Conservation (phyloP, 345 rosid genomes). For the Syzygium aromaticum region DNA sequence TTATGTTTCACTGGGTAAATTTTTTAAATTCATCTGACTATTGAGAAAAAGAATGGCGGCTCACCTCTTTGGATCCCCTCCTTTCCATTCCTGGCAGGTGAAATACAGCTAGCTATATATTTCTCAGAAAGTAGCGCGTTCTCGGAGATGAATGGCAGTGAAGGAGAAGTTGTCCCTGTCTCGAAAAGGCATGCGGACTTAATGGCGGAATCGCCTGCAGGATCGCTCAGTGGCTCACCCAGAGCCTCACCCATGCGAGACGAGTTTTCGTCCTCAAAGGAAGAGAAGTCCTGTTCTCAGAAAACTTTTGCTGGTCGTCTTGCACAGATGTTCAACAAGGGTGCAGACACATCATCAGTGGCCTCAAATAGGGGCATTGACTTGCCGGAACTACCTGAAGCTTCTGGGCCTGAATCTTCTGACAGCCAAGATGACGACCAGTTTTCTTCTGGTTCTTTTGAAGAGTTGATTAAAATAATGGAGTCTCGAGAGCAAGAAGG, state of each 20-base stretch:
- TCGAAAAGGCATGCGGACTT: constrained; percentile 26
- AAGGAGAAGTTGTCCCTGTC: constrained; percentile 18
- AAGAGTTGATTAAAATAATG: constrained; percentile 49
- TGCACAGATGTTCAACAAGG: constrained; percentile 79
- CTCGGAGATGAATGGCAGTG: constrained; percentile 18
- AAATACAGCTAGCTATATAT: constrained; percentile 58
- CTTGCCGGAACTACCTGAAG: constrained; percentile 37
- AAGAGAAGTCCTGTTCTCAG: constrained; percentile 39
- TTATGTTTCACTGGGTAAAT: background rate
- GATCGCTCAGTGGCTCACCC: constrained; percentile 26
- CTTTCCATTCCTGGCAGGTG: constrained; percentile 43
- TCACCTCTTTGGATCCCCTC: background rate
- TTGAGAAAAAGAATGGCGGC: background rate
- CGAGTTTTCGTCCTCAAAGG: constrained; percentile 39
- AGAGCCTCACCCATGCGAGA: constrained; percentile 38
- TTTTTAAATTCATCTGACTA: background rate
- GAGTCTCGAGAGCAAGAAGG: constrained; percentile 55
- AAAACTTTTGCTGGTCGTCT: constrained; percentile 55
- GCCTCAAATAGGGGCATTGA: constrained; percentile 29
- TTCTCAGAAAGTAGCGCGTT: constrained; percentile 49
- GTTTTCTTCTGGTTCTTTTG: constrained; percentile 45
- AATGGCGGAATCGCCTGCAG: constrained; percentile 25
- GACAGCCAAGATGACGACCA: constrained; percentile 44
- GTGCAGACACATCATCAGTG: constrained; percentile 23
- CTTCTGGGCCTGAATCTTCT: constrained; percentile 20